Base-by-base conservation (phyloP, 2,329 filamentous ascomycete genomes). In the Paramyrothecium sp. region DNA sequence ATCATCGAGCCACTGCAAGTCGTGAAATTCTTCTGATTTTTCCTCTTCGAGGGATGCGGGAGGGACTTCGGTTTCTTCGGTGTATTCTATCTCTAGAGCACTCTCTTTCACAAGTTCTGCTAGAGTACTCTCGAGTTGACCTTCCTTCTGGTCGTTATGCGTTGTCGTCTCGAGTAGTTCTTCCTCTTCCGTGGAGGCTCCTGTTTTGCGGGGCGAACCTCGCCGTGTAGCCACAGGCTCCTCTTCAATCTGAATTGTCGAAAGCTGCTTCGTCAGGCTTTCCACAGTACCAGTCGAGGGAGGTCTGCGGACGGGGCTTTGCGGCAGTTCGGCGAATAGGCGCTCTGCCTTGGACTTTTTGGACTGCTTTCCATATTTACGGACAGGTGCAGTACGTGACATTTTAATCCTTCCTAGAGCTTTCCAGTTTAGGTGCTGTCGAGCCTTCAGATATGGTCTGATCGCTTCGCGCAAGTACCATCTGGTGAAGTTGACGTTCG, bases 341-440 rank as follows among this genome's bases (percentile, higher is more conserved):
- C 79, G 74, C 47, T 81, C 75, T 19, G 76, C 73, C 58, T 75
- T 81, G 23, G 78, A 72, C 49, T 78, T 77, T 58, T 74, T 81
- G 30, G 74, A 72, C 49, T 73, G 72, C 58, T 80, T 83, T 57
- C 82, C 83, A 70, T 85, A 85, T 57, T 76, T 81, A 3, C 80
- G 78, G 11, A 74, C 63, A 19, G 74, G 67, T 3, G 72, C 69
- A 53, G 73, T 73, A 56, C 77, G 75, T 38, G 78, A 70, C 82
- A 84, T 85, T 21, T 16, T 56, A 19, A 49, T n/a, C n/a, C 34
- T 41, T n/a, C n/a, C n/a, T n/a, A n/a, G 13, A 44, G 38, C n/a
- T 44, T 16, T 44, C n/a, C 26, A 30, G 26, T 30, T 30, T 5
- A 5, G 26, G 10, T 10, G 5, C 26, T 30, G 26, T 5, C 10